A percentile compares a stretch with the other conserved stretches of the same genome.
Conservation (phyloP, 768 basidiomycete genomes). For the Chalciporus sphaerocephalus region DNA sequence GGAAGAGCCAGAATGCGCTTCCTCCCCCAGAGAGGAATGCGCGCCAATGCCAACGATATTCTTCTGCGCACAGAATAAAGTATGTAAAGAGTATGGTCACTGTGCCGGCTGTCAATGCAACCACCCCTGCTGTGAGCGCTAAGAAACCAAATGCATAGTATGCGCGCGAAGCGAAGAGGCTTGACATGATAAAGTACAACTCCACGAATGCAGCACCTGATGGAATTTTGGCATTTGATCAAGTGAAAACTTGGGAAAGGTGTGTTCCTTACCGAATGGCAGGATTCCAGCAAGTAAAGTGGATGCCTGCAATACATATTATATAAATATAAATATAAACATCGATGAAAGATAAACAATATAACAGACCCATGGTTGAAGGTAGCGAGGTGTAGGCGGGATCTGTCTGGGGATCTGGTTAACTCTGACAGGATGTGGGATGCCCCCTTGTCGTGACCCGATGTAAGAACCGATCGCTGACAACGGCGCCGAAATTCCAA, state of each 20-base stretch:
- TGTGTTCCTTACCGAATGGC: conserved; percentile 67
- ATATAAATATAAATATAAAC: conserved; percentile 13
- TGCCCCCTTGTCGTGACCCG: conserved; percentile 78
- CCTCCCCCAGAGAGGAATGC: conserved; percentile 90
- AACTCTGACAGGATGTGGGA: conserved; percentile 82
- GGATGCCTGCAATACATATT: conserved; percentile 45
- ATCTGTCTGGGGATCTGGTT: conserved; percentile 97
- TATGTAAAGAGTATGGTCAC: conserved; percentile 87
- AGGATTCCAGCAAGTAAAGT: conserved; percentile 85
- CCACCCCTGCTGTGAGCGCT: conserved; percentile 78
- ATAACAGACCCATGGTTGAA: conserved; percentile 67
- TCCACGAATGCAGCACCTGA: conserved; percentile 95
- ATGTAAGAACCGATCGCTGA: conserved; percentile 83
- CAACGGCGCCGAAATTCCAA: conserved; percentile 88
- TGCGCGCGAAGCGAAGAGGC: conserved; percentile 84
- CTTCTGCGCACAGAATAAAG: conserved; percentile 90
- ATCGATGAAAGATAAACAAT: neutral
- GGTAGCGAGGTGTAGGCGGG: conserved; percentile 80
- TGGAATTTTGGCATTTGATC: neutral
- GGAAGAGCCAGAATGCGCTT: conserved; percentile 85
- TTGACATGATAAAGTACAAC: conserved; percentile 87
- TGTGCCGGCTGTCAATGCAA: conserved; percentile 84
- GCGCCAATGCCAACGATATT: conserved; percentile 98
- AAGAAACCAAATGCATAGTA: conserved; percentile 98
- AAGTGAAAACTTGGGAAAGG: conserved; percentile 1